These are phyloP conservation scores for Tetrahymena elliotti DNA, from an alignment of 73 alveolate genomes.

Conservation along the genomic window DNA sequence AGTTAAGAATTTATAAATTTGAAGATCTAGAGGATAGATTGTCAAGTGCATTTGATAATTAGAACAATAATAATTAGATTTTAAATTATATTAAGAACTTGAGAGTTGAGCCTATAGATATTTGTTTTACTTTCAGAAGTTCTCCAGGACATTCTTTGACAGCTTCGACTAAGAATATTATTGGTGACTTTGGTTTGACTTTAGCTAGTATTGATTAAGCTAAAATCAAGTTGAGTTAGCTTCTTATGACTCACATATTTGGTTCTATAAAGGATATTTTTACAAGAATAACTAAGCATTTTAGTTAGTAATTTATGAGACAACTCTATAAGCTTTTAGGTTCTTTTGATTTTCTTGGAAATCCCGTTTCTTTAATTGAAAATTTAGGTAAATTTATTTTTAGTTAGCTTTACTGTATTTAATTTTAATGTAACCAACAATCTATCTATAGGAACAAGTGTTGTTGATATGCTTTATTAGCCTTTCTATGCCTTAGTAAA, in stretches of 20 bases:
- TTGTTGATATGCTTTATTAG: conserved; percentile 38
- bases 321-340: conserved; percentile 35
- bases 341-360: conserved; percentile 42
- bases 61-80: conserved; percentile 6
- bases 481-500: conserved; percentile 34
- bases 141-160: conserved; percentile 44
- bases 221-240: conserved; percentile 28
- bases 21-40: not conserved
- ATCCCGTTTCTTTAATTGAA: conserved; percentile 28
- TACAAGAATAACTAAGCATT: conserved; percentile 31
- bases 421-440: not conserved
- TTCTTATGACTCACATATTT: conserved; percentile 30
- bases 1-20: not conserved
- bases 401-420: too few relatives aligned
- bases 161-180: conserved; percentile 21
- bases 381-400: conserved; percentile 1
- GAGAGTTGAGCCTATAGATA: conserved; percentile 33
- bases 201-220: conserved; percentile 41
- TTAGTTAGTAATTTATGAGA: conserved; percentile 16
- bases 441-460: conserved; percentile 8
- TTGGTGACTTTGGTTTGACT: conserved; percentile 39
- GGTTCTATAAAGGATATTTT: conserved; percentile 35
- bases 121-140: conserved; percentile 30
- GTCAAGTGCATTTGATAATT: not conserved
- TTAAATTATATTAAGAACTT: conserved; percentile 27